phyloP scores from a whole-genome alignment of 2,329 filamentous ascomycete species.

The Ophiostoma fasciatum region DNA sequence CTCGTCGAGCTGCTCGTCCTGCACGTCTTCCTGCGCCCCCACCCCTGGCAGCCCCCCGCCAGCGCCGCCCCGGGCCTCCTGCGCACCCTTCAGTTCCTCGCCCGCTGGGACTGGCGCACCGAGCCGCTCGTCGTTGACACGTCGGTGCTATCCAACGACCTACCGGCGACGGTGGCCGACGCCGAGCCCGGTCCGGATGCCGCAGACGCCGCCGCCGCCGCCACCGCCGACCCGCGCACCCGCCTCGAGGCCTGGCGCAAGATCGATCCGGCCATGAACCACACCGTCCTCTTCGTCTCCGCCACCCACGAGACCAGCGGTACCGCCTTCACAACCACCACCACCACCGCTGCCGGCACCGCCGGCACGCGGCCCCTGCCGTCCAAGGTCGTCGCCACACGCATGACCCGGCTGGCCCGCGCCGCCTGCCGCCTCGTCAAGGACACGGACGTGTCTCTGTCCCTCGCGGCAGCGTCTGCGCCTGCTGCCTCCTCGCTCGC shows the following conservation, averaged over 20 bases:
- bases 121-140: slow-evolving; percentile 73
- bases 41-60: slow-evolving; percentile 66
- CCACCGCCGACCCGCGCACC: slow-evolving; percentile 22
- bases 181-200: slow-evolving; percentile 23
- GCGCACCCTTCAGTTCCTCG: slow-evolving; percentile 63
- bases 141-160: slow-evolving; percentile 27
- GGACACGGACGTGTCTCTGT: slow-evolving; percentile 27
- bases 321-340: slow-evolving; percentile 56
- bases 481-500: too few species aligned
- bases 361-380: slow-evolving; percentile 35
- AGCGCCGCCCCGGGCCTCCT: slow-evolving; percentile 69
- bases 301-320: slow-evolving; percentile 67
- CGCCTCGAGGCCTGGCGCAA: slow-evolving; percentile 74
- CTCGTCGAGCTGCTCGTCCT: slow-evolving; percentile 72
- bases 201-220: slow-evolving; percentile 14
- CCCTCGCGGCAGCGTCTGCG: too few species aligned
- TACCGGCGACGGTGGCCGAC: slow-evolving; percentile 44
- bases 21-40: slow-evolving; percentile 64
- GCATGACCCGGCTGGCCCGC: slow-evolving; percentile 69
- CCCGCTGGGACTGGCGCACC: slow-evolving; percentile 82
- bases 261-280: slow-evolving; percentile 79
- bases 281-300: slow-evolving; percentile 64
- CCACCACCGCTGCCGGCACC: slow-evolving; percentile 16
- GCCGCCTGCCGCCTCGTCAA: slow-evolving; percentile 52
- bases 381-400: slow-evolving; percentile 66